phyloP scores from a whole-genome alignment of 495 filamentous ascomycete genomes.

The Hyaloscypha finlandica region DNA sequence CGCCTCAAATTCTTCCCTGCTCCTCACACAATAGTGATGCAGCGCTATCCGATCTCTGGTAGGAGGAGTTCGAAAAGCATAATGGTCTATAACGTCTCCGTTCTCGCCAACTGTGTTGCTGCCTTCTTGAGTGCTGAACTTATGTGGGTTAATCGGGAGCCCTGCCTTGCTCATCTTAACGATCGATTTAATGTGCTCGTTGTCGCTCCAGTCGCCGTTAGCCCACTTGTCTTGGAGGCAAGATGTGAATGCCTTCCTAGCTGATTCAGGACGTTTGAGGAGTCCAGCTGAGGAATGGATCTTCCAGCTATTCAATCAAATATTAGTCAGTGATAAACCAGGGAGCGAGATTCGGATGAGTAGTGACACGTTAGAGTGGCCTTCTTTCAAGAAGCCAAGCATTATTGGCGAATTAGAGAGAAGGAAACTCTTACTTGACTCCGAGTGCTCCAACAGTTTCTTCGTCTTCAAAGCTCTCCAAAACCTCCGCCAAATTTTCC shows the following conservation, averaged over 20 bases:
- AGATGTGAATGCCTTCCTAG: constrained; percentile 15
- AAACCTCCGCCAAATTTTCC: constrained; percentile 11
- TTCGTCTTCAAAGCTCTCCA: constrained; percentile 13
- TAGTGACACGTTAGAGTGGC: no score
- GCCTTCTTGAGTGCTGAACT: constrained; percentile 2
- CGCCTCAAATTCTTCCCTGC: constrained; percentile 25
- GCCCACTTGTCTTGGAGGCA: constrained; percentile 18
- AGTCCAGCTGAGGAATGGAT: constrained; percentile 19
- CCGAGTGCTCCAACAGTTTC: constrained; percentile 23
- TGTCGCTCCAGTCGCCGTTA: constrained; percentile 4
- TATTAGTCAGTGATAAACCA: constrained; percentile 1
- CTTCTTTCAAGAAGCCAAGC: no score
- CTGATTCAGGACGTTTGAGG: constrained; percentile 12
- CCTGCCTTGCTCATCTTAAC: neutral
- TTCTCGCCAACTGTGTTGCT: constrained; percentile 25
- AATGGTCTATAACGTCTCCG: constrained; percentile 1
- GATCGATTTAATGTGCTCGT: constrained; percentile 11
- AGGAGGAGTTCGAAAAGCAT: constrained; percentile 14
- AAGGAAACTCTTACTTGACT: constrained; percentile 11
- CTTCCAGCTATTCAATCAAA: constrained; percentile 19
- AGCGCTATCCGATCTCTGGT: constrained; percentile 18
- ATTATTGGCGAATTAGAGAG: no score
- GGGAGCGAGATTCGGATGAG: no score
- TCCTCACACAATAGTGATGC: constrained; percentile 30
- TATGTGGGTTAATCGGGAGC: constrained; percentile 3